Percentiles rank a stretch among this genome's conserved stretches.
Evolutionary conservation across 2,329 filamentous ascomycete genomes (phyloP).

Genomic region (Arthrobotrys pseudoclavata): DNA sequence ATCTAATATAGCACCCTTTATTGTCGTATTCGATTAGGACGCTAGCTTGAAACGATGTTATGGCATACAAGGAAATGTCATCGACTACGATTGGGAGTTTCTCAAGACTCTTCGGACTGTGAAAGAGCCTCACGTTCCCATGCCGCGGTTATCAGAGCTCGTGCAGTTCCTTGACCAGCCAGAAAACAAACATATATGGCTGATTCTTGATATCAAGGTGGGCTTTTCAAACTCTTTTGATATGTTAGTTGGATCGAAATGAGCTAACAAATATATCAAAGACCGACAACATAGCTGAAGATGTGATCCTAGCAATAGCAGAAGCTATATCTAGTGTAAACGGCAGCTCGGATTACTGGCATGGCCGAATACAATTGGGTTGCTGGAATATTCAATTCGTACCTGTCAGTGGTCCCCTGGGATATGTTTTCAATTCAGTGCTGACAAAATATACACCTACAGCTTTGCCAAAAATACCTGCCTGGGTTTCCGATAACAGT

Average conservation of each 20-base stretch:
- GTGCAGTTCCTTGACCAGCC: slow-evolving; percentile 78
- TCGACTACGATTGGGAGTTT: slow-evolving; percentile 82
- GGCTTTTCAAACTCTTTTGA: slow-evolving; percentile 25
- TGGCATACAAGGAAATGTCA: slow-evolving; percentile 78
- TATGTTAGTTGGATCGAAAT: neutral
- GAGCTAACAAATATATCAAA: slow-evolving; percentile 64
- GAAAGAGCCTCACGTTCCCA: slow-evolving; percentile 75
- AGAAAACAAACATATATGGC: slow-evolving; percentile 78
- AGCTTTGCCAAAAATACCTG: slow-evolving; percentile 62
- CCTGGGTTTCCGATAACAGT: slow-evolving; percentile 63
- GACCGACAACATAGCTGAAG: slow-evolving; percentile 78
- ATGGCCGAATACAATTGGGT: slow-evolving; percentile 80
- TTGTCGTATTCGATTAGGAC: slow-evolving; percentile 71
- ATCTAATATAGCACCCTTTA: neutral
- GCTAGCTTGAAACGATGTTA: slow-evolving; percentile 83
- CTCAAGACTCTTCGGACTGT: slow-evolving; percentile 78
- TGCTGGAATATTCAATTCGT: slow-evolving; percentile 78
- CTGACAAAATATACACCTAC: neutral
- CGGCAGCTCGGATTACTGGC: slow-evolving; percentile 72
- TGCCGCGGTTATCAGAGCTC: slow-evolving; percentile 82
- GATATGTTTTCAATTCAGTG: neutral
- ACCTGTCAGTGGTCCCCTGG: slow-evolving; percentile 60
- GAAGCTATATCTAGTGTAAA: slow-evolving; percentile 73
- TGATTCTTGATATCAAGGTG: slow-evolving; percentile 90
- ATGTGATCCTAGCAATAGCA: slow-evolving; percentile 79